Evolutionary conservation across 371 early-diverging fungal species (phyloP).

Genomic region (Coemansia sp.): DNA sequence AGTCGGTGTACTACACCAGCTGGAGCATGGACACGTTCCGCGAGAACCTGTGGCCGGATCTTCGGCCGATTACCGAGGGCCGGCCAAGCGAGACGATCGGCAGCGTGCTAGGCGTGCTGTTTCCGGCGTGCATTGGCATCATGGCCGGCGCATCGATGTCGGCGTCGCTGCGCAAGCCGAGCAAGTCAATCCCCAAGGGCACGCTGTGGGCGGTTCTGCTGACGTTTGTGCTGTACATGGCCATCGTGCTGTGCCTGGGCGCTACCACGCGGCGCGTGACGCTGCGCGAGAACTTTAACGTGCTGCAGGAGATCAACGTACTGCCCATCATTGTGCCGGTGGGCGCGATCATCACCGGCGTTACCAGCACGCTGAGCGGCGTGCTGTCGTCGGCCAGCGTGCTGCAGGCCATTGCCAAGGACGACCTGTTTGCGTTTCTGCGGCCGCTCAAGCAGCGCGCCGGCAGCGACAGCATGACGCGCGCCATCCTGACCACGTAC

Average conservation of each 20-base stretch:
- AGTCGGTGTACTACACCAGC: slow-evolving; percentile 56
- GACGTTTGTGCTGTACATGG: slow-evolving; percentile 57
- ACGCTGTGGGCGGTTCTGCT: slow-evolving; percentile 59
- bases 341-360: slow-evolving; percentile 60
- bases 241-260: slow-evolving; percentile 56
- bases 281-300: slow-evolving; percentile 58
- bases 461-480: slow-evolving; percentile 50
- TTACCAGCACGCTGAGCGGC: slow-evolving; percentile 59
- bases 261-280: slow-evolving; percentile 56
- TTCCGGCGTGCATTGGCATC: slow-evolving; percentile 67
- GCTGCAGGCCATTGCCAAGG: slow-evolving; percentile 62
- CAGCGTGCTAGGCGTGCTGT: slow-evolving; percentile 61
- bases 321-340: slow-evolving; percentile 54
- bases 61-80: slow-evolving; percentile 50
- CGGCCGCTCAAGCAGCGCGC: slow-evolving; percentile 16
- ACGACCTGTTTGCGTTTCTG: slow-evolving; percentile 47
- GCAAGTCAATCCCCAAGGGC: slow-evolving; percentile 64
- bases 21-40: slow-evolving; percentile 56
- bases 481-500: slow-evolving; percentile 56
- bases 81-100: slow-evolving; percentile 50
- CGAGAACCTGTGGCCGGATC: slow-evolving; percentile 61
- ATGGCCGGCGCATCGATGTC: slow-evolving; percentile 70
- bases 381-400: slow-evolving; percentile 62
- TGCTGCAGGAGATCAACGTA: slow-evolving; percentile 58
- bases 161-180: slow-evolving; percentile 62